phyloP scores from a whole-genome alignment of 1,139 yeast species.

The Pichia kudriavzevii region DNA sequence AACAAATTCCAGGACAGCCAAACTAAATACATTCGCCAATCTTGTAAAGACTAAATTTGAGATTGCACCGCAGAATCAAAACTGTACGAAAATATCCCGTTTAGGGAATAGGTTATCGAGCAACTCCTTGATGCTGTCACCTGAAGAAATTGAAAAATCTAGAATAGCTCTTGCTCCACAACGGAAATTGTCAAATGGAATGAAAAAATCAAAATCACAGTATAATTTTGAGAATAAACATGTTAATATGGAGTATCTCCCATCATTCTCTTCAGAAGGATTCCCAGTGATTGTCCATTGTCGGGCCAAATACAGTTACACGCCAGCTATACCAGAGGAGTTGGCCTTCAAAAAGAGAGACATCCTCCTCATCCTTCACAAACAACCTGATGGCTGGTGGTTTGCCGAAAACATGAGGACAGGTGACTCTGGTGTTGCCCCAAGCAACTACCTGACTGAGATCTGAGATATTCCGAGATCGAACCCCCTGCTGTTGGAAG shows the following conservation, averaged over 20 bases:
- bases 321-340: conserved; percentile 76
- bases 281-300: conserved; percentile 50
- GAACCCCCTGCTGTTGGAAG: too few species aligned
- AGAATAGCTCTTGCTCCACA: neutral
- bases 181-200: neutral
- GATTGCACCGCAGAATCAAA: too few species aligned
- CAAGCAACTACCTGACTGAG: conserved; percentile 58
- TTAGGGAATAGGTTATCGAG: neutral
- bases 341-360: conserved; percentile 69
- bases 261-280: conserved; percentile 27
- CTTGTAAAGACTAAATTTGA: too few species aligned
- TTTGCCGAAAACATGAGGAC: conserved; percentile 63
- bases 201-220: conserved; percentile 24
- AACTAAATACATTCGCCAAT: too few species aligned
- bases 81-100: too few species aligned
- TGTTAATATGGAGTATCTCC: conserved; percentile 19
- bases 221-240: conserved; percentile 19
- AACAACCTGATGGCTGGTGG: conserved; percentile 90
- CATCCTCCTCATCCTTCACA: conserved; percentile 58
- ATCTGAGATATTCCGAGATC: conserved; percentile 9
- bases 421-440: conserved; percentile 66
- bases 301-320: conserved; percentile 63
- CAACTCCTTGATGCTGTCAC: conserved; percentile 5
- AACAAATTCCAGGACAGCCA: too few species aligned
- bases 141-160: neutral